Evolutionary conservation across 305 asterid genomes (phyloP).

Genomic region (Solanum hybrid): DNA sequence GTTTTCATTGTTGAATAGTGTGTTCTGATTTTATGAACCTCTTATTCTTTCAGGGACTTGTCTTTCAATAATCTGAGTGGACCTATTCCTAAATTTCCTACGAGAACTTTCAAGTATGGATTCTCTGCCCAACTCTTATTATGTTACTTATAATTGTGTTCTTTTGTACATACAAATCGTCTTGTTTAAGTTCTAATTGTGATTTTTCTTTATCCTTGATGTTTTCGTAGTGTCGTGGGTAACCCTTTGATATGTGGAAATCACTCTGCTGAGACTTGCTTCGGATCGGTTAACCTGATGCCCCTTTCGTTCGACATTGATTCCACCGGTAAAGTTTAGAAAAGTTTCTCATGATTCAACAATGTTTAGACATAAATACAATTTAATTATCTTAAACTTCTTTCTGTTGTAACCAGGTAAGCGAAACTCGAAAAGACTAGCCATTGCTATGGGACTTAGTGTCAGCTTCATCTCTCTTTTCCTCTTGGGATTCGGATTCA

Average conservation of each 20-base stretch:
- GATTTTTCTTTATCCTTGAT: not conserved
- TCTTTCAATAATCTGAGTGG: conserved; percentile 90
- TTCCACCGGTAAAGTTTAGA: conserved; percentile 35
- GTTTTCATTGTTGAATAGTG: not conserved
- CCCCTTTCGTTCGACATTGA: conserved; percentile 50
- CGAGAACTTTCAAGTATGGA: conserved; percentile 78
- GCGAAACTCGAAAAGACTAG: conserved; percentile 44
- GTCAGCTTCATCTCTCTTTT: conserved; percentile 35
- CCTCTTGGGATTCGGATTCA: conserved; percentile 23
- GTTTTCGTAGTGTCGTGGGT: conserved; percentile 34
- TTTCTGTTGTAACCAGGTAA: conserved; percentile 23
- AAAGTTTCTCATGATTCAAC: not conserved
- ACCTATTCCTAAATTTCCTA: conserved; percentile 68
- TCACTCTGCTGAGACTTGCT: conserved; percentile 56
- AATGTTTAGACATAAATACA: not conserved
- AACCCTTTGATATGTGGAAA: conserved; percentile 79
- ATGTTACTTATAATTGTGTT: not conserved
- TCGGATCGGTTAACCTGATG: conserved; percentile 37
- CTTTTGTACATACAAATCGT: not conserved
- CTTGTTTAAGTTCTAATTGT: not conserved
- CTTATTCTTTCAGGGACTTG: conserved; percentile 59
- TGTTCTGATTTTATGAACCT: conserved; percentile 10
- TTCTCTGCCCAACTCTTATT: conserved; percentile 13
- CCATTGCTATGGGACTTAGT: conserved; percentile 71
- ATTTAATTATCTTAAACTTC: not conserved